phyloP scores from a whole-genome alignment of 495 filamentous ascomycete genomes.

The Xanthoparmelia taractica region DNA sequence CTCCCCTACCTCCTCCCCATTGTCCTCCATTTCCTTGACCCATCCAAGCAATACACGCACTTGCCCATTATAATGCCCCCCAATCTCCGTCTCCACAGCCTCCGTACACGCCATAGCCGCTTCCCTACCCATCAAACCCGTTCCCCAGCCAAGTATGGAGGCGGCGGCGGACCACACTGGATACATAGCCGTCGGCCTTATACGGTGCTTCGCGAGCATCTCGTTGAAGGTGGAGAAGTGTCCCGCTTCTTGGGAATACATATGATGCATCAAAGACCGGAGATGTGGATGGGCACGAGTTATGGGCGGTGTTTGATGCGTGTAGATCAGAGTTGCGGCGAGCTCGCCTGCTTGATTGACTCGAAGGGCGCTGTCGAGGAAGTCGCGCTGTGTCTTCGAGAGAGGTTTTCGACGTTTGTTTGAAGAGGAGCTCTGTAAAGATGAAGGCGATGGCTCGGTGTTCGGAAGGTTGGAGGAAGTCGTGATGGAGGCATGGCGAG shows the following conservation, averaged over 20 bases:
- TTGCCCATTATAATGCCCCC: conserved; percentile 90
- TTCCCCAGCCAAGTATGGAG: conserved; percentile 79
- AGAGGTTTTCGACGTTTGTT: conserved; percentile 53
- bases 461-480: conserved; percentile 17
- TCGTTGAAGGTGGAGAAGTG: conserved; percentile 81
- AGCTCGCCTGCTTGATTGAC: conserved; percentile 90
- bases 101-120: conserved; percentile 99
- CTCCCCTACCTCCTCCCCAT: conserved; percentile 68
- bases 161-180: conserved; percentile 84
- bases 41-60: conserved; percentile 73
- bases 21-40: conserved; percentile 53
- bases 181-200: conserved; percentile 90
- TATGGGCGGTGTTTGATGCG: conserved; percentile 68
- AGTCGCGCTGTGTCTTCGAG: conserved; percentile 60
- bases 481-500: conserved; percentile 17
- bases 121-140: conserved; percentile 82
- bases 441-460: conserved; percentile 4
- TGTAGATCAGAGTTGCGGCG: conserved; percentile 80
- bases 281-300: conserved; percentile 74
- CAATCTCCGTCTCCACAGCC: conserved; percentile 97
- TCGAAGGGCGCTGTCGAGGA: conserved; percentile 73
- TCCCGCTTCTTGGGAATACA: conserved; percentile 92
- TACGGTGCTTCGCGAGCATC: conserved; percentile 75
- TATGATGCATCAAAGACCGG: conserved; percentile 84
- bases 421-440: background rate